Percentiles rank a stretch among this genome's conserved stretches.
These are phyloP conservation scores for Colletotrichum camelliae DNA, from an alignment of 2,329 filamentous ascomycete species.

Conservation along the genomic window DNA sequence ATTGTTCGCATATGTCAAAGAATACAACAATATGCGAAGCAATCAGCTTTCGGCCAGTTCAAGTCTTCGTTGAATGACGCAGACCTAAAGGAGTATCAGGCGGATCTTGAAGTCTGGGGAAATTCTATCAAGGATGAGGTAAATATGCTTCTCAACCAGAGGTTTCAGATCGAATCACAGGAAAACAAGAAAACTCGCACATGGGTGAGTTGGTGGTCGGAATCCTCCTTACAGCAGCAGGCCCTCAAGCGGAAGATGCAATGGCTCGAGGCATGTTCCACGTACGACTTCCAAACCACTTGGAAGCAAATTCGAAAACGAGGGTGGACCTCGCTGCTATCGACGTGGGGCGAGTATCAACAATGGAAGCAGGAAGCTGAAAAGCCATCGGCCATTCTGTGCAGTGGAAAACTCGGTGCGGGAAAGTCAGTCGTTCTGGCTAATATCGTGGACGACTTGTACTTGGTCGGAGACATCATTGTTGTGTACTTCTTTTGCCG, in stretches of 20 bases:
- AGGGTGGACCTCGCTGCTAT: rapidly evolving
- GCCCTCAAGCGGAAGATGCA: neutral
- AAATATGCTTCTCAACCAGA: rapidly evolving
- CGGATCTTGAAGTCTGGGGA: rapidly evolving
- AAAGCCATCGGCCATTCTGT: rapidly evolving
- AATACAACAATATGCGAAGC: too few species aligned
- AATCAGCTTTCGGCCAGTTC: too few species aligned
- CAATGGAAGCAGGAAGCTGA: rapidly evolving
- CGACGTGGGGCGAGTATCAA: rapidly evolving
- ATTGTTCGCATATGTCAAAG: neutral
- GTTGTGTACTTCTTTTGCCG: neutral
- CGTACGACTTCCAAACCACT: neutral
- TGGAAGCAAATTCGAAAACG: neutral
- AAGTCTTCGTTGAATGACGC: rapidly evolving
- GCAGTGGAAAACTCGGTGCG: rapidly evolving
- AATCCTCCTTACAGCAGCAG: rapidly evolving
- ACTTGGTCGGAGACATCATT: rapidly evolving
- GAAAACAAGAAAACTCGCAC: too few species aligned
- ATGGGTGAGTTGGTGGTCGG: too few species aligned
- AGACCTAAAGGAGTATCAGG: rapidly evolving
- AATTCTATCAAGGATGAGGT: rapidly evolving
- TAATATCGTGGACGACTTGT: rapidly evolving
- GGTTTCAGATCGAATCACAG: rapidly evolving
- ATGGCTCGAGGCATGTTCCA: rapidly evolving
- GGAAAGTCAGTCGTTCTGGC: rapidly evolving